Evolutionary conservation across 208 protist genomes (phyloP).

Genomic region (Trypanosoma mega): DNA sequence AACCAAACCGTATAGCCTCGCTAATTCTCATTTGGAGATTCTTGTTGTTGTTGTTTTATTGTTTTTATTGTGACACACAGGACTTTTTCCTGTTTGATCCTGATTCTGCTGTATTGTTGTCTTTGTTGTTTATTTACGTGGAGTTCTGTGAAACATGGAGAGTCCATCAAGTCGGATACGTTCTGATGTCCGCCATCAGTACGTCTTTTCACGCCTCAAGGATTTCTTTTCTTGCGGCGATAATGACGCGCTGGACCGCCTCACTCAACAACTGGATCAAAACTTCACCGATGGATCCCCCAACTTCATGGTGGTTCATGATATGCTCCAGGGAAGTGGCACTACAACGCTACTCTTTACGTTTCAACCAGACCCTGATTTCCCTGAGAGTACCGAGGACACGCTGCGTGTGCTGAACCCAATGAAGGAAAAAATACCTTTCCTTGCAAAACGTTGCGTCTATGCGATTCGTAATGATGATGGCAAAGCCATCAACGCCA

Average conservation of each 20-base stretch:
- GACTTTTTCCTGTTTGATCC: background rate
- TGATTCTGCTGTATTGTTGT: constrained; percentile 1
- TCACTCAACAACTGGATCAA: constrained; percentile 64
- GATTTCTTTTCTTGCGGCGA: constrained; percentile 89
- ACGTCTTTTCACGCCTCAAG: constrained; percentile 84
- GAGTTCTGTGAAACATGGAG: background rate
- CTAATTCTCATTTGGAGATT: no score
- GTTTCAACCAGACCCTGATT: constrained; percentile 59
- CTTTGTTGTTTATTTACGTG: constrained; percentile 7
- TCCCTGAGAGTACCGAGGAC: constrained; percentile 39
- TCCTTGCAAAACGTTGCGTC: constrained; percentile 78
- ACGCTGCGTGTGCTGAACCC: constrained; percentile 76
- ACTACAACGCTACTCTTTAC: constrained; percentile 81
- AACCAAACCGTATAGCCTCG: no score
- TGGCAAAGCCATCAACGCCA: constrained; percentile 65
- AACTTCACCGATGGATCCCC: constrained; percentile 81
- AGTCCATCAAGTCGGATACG: constrained; percentile 26
- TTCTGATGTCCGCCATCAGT: constrained; percentile 79
- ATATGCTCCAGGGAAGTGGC: constrained; percentile 80
- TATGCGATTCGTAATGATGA: constrained; percentile 64
- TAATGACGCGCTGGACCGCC: constrained; percentile 44
- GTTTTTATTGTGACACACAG: background rate
- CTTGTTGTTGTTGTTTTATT: no score
- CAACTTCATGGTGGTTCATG: constrained; percentile 86
- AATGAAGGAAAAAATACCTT: constrained; percentile 47